Base-by-base conservation (phyloP, 371 early-diverging fungal species). In the Haplosporangium sp. region DNA sequence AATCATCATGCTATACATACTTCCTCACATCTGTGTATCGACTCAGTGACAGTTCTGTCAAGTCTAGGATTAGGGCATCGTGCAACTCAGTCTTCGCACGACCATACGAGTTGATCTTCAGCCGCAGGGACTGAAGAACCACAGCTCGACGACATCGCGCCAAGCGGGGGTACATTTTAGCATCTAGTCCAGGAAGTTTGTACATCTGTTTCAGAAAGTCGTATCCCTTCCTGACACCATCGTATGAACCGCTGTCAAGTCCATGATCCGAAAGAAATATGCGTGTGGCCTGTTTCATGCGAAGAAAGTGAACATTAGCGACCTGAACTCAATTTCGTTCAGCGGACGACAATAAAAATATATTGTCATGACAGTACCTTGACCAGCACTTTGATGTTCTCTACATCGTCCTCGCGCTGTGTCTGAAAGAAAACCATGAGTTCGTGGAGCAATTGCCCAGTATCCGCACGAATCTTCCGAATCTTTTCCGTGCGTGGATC, bases 11-110 rank as follows among this genome's bases (percentile, higher is more conserved):
- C 21, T 21, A 48, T 11, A 71, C 84, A 38, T 84, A 85, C 80
- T 86, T 87, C 66, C 96, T 85, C 46, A 96, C 89, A 55, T 91
- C 93, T 0, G 93, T 83, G 80, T 94, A 96, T 23, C 86, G 83
- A 41, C 89, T 86, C 43, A 95, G 60, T 0, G 91, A 92, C 50
- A 94, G 71, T 20, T 90, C 86, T 5, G 88, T 81, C 38, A 95
- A 53, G 59, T 87, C 88, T 6, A 74, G 38, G 6, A 94, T 59
- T 20, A 94, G 74, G 18, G 81, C 68, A 53, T 86, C 85, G 64
- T 87, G 86, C 20, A 88, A 51, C 41, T 63, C 74, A 23, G 57
- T 83, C 73, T 63, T 86, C 55, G 50, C 75, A 69, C 87, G 72
- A 23, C 84, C 85, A 64, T 83, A 82, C 0, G 86, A 79, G 64